These are phyloP conservation scores for Cryoendolithus antarcticus DNA, from an alignment of 2,329 filamentous ascomycete species.

Conservation along the genomic window DNA sequence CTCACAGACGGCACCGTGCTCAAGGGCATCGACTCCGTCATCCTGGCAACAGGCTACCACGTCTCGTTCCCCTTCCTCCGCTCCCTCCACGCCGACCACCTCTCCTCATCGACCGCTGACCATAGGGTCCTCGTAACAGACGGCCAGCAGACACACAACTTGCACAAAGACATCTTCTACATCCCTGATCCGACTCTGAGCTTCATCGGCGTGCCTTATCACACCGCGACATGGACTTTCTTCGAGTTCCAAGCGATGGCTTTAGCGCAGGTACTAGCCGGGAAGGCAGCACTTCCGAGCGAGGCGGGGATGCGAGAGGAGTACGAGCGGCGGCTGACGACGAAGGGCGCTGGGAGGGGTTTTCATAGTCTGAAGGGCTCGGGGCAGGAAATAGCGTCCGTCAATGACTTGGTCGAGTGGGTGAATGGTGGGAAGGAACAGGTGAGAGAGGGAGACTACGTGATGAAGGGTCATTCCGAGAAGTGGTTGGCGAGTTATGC, in stretches of 20 bases:
- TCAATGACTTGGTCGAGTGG: constrained; percentile 27
- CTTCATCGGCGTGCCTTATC: constrained; percentile 54
- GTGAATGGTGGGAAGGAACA: constrained; percentile 23
- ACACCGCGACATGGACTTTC: constrained; percentile 54
- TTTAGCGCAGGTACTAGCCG: constrained; percentile 45
- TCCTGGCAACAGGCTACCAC: constrained; percentile 59
- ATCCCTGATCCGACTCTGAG: constrained; percentile 51
- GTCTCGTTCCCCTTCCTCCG: constrained; percentile 53
- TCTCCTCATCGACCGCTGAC: constrained; percentile 34
- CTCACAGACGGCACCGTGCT: constrained; percentile 43
- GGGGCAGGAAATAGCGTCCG: constrained; percentile 28
- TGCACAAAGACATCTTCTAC: constrained; percentile 61
- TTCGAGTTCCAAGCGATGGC: constrained; percentile 59
- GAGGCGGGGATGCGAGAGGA: constrained; percentile 31
- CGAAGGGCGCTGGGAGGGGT: constrained; percentile 29
- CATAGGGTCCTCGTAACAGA: constrained; percentile 49
- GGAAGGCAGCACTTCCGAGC: constrained; percentile 36
- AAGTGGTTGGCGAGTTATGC: constrained; percentile 25
- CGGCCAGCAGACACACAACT: constrained; percentile 51
- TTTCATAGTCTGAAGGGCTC: constrained; percentile 32
- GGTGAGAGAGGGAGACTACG: constrained; percentile 6
- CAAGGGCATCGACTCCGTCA: constrained; percentile 45
- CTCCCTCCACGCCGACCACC: constrained; percentile 36
- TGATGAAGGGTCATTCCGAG: constrained; percentile 24
- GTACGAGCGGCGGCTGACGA: constrained; percentile 24